phyloP scores from a whole-genome alignment of 2,329 filamentous ascomycete species.

The Sporothrix sp. region DNA sequence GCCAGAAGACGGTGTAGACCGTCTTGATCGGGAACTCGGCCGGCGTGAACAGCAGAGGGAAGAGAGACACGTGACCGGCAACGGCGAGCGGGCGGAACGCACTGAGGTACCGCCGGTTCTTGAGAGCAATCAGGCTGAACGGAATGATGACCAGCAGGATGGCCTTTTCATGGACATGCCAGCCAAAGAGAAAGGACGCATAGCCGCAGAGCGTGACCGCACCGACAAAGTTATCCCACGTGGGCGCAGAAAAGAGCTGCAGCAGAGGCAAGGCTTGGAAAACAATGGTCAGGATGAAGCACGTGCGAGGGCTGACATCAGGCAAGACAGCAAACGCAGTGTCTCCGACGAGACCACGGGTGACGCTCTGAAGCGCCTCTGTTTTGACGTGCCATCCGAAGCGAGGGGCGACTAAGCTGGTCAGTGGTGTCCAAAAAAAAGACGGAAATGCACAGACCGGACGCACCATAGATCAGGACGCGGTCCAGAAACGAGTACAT shows the following conservation, averaged over 20 bases:
- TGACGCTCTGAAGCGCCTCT: slow-evolving; percentile 77
- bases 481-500: slow-evolving; percentile 89
- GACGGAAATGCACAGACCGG: background rate
- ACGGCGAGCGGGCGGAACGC: slow-evolving; percentile 89
- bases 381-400: slow-evolving; percentile 64
- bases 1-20: slow-evolving; percentile 85
- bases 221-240: slow-evolving; percentile 82
- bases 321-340: slow-evolving; percentile 90
- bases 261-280: slow-evolving; percentile 73
- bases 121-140: slow-evolving; percentile 84
- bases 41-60: slow-evolving; percentile 84
- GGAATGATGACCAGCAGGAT: slow-evolving; percentile 90
- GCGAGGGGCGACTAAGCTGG: slow-evolving; percentile 63
- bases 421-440: background rate
- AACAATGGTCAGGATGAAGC: slow-evolving; percentile 71
- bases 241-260: slow-evolving; percentile 71
- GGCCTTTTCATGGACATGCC: slow-evolving; percentile 98
- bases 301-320: slow-evolving; percentile 68
- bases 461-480: slow-evolving; percentile 67
- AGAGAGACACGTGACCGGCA: slow-evolving; percentile 87
- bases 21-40: slow-evolving; percentile 92
- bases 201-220: slow-evolving; percentile 89
- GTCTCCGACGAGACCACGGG: slow-evolving; percentile 84
- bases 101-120: slow-evolving; percentile 79
- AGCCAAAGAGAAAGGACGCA: slow-evolving; percentile 92